Evolutionary conservation across 805 yeast species (phyloP).

Genomic region (Spathaspora sp.): DNA sequence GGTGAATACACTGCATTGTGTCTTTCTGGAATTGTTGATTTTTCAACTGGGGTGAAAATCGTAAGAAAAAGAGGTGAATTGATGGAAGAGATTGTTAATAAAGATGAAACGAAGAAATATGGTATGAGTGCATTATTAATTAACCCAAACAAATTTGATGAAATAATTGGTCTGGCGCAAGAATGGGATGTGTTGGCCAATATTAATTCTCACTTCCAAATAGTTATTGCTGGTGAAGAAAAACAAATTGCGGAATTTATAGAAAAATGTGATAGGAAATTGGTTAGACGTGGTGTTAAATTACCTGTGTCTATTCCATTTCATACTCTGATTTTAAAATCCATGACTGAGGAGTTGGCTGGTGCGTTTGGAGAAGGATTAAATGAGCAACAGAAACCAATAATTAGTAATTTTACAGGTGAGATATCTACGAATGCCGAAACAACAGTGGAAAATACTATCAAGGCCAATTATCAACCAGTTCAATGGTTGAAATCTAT

Average conservation of each 20-base stretch:
- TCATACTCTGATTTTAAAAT: conserved; percentile 39
- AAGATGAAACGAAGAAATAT: conserved; percentile 13
- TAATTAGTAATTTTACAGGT: conserved; percentile 37
- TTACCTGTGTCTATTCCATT: conserved; percentile 51
- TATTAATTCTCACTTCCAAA: conserved; percentile 39
- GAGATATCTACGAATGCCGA: conserved; percentile 14
- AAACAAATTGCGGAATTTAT: conserved; percentile 21
- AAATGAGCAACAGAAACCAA: conserved; percentile 21
- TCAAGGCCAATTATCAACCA: conserved; percentile 39
- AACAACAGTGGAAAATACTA: conserved; percentile 27
- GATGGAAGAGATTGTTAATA: conserved; percentile 30
- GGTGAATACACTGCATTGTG: conserved; percentile 48
- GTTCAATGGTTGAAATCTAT: conserved; percentile 41
- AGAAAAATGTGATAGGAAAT: conserved; percentile 6
- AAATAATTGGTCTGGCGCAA: conserved; percentile 15
- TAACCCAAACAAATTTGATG: conserved; percentile 17
- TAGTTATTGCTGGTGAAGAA: conserved; percentile 42
- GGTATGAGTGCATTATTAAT: conserved; percentile 37
- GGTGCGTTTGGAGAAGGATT: conserved; percentile 11
- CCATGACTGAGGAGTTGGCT: conserved; percentile 32
- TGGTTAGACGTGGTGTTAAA: conserved; percentile 15
- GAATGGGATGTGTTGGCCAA: conserved; percentile 40
- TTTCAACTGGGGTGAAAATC: conserved; percentile 34
- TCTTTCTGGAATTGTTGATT: conserved; percentile 30
- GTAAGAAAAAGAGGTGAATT: conserved; percentile 43